Percentiles rank a stretch among this genome's conserved stretches.
These are phyloP conservation scores for Ophiostoma piceae DNA, from an alignment of 2,329 filamentous ascomycete genomes.

Conservation along the genomic window DNA sequence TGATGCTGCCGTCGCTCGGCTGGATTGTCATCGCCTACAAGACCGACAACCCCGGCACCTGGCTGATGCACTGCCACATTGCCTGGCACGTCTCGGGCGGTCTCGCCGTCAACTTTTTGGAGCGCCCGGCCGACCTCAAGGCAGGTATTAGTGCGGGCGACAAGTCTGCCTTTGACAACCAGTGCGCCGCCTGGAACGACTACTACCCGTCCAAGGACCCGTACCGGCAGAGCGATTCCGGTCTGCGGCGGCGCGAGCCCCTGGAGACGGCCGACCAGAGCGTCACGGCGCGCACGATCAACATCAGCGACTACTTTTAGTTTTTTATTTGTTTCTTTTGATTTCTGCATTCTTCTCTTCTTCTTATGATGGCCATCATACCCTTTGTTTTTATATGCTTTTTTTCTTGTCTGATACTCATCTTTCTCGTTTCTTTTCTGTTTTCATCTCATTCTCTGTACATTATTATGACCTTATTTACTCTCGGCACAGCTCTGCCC, in stretches of 20 bases:
- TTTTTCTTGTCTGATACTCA: neutral
- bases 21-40: slow-evolving; percentile 44
- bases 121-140: slow-evolving; percentile 26
- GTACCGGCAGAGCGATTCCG: slow-evolving; percentile 25
- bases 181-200: slow-evolving; percentile 27
- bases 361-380: slow-evolving; percentile 5
- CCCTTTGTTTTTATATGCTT: neutral
- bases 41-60: slow-evolving; percentile 46
- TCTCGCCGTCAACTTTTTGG: slow-evolving; percentile 48
- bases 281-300: neutral
- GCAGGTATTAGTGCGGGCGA: slow-evolving; percentile 18
- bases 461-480: slow-evolving; percentile 10
- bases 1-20: slow-evolving; percentile 39
- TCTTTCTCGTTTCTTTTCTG: neutral
- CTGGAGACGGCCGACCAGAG: neutral
- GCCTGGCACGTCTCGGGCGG: slow-evolving; percentile 45
- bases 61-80: slow-evolving; percentile 45
- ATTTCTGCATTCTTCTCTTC: slow-evolving; percentile 1
- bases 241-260: slow-evolving; percentile 16
- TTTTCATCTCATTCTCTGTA: neutral
- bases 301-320: neutral
- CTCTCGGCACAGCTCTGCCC: neutral
- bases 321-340: neutral
- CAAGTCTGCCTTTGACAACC: slow-evolving; percentile 20
- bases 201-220: slow-evolving; percentile 24